These are phyloP conservation scores for Naganishia friedmannii DNA, from an alignment of 768 basidiomycete genomes.

Conservation along the genomic window DNA sequence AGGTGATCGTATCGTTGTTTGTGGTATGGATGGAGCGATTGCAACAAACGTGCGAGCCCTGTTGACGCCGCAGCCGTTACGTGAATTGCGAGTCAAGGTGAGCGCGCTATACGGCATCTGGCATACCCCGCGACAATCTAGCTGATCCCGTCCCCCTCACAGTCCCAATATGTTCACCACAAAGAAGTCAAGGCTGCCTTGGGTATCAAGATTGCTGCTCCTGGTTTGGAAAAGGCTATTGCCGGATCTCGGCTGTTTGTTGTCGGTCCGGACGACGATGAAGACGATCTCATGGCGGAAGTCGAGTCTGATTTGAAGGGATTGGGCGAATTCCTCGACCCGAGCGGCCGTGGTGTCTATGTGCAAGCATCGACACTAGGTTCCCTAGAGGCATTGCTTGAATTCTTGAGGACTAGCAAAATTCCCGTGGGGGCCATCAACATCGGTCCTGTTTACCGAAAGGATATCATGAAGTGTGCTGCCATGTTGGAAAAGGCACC, in stretches of 20 bases:
- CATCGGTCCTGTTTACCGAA: conserved; percentile 94
- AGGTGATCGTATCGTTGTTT: conserved; percentile 90
- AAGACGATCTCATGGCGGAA: conserved; percentile 88
- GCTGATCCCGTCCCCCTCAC: conserved; percentile 3
- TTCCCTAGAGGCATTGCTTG: conserved; percentile 90
- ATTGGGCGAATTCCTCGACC: conserved; percentile 83
- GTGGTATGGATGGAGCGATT: conserved; percentile 95
- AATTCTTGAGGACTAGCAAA: conserved; percentile 90
- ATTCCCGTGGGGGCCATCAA: conserved; percentile 97
- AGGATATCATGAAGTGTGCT: conserved; percentile 84
- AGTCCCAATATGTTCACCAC: conserved; percentile 96
- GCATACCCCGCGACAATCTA: not conserved
- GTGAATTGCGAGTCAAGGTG: conserved; percentile 93
- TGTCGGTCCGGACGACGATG: conserved; percentile 90
- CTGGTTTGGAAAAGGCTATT: conserved; percentile 95
- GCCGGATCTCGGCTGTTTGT: conserved; percentile 93
- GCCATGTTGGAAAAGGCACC: conserved; percentile 95
- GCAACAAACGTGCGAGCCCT: conserved; percentile 90
- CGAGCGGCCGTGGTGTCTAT: conserved; percentile 91
- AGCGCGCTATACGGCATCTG: conserved; percentile 14
- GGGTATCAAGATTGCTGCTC: conserved; percentile 90
- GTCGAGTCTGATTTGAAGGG: conserved; percentile 93
- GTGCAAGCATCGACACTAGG: conserved; percentile 97
- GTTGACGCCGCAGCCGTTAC: conserved; percentile 90
- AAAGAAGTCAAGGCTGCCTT: conserved; percentile 95